Evolutionary conservation across 495 filamentous ascomycete genomes (phyloP).

Genomic region (Trichoderma virens): DNA sequence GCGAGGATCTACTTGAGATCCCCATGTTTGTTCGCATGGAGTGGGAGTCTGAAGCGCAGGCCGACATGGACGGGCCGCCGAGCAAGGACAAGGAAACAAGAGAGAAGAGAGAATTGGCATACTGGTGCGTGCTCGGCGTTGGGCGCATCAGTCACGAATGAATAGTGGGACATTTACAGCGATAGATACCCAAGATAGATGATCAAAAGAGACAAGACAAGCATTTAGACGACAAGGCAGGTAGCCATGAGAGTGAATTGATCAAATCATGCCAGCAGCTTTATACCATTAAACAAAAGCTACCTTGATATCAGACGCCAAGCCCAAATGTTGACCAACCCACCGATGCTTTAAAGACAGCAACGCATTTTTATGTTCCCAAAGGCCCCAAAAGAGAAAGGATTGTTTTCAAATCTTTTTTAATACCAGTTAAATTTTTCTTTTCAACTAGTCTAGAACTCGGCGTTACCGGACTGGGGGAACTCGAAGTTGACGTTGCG

Average conservation of each 20-base stretch:
- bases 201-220: background rate
- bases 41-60: constrained; percentile 72
- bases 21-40: constrained; percentile 88
- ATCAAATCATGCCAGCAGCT: constrained; percentile 9
- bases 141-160: constrained; percentile 56
- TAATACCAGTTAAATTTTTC: background rate
- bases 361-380: constrained; percentile 5
- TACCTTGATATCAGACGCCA: constrained; percentile 9
- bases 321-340: constrained; percentile 8
- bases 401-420: background rate
- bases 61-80: constrained; percentile 38
- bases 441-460: constrained; percentile 55
- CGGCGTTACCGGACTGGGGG: constrained; percentile 66
- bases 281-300: constrained; percentile 6
- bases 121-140: constrained; percentile 89
- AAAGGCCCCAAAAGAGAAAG: background rate
- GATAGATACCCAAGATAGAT: constrained; percentile 9
- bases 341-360: background rate
- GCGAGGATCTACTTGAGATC: constrained; percentile 90
- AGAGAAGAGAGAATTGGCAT: constrained; percentile 70
- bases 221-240: background rate
- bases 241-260: constrained; percentile 2
- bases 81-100: constrained; percentile 35
- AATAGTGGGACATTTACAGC: constrained; percentile 8
- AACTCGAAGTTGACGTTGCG: constrained; percentile 95